phyloP scores from a whole-genome alignment of 2,329 filamentous ascomycete species.

The Ascochyta rabiei region DNA sequence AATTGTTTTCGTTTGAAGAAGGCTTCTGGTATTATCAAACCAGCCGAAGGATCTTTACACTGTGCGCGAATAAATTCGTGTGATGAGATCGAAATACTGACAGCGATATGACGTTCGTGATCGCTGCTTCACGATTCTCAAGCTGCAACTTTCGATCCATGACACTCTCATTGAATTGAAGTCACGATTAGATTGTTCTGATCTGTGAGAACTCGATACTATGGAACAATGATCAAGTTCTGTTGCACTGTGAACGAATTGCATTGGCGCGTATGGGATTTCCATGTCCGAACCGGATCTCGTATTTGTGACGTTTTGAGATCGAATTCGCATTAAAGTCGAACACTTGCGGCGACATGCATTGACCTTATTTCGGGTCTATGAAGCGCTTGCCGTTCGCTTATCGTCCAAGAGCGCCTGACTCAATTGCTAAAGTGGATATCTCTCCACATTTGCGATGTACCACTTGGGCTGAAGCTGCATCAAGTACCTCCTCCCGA shows the following conservation, averaged over 20 bases:
- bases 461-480: neutral
- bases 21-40: neutral
- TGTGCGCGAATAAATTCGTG: neutral
- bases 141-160: neutral
- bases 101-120: neutral
- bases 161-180: neutral
- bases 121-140: neutral
- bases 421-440: neutral
- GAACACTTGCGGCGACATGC: conserved; percentile 11
- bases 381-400: conserved; percentile 11
- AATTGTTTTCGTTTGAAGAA: neutral
- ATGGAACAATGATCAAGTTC: neutral
- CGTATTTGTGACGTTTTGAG: neutral
- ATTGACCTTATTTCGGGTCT: conserved; percentile 17
- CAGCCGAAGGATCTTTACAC: neutral
- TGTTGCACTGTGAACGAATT: neutral
- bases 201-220: neutral
- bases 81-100: neutral
- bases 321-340: conserved; percentile 1
- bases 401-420: conserved; percentile 7
- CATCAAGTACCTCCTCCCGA: neutral
- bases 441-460: neutral
- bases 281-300: neutral
- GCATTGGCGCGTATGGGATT: neutral
- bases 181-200: neutral